These are phyloP conservation scores for Bidens hawaiensis DNA, from an alignment of 140 eudicot genomes.

Conservation along the genomic window DNA sequence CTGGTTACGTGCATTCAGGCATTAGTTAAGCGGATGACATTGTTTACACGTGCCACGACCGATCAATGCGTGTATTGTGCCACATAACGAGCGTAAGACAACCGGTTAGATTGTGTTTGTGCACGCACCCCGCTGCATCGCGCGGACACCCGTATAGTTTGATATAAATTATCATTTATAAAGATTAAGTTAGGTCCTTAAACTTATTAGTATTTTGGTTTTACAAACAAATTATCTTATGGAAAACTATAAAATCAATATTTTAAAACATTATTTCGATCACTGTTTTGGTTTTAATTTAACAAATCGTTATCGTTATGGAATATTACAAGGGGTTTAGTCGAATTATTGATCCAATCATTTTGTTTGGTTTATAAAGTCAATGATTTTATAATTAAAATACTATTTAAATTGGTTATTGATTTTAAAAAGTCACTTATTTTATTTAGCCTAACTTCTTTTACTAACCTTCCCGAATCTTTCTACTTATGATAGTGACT, in stretches of 20 bases:
- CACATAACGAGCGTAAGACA: no score
- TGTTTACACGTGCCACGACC: no score
- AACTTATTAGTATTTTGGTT: background rate
- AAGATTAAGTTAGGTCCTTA: background rate
- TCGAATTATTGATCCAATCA: slow-evolving; percentile 13
- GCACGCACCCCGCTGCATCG: no score
- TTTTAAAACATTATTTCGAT: background rate
- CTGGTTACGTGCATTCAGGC: no score
- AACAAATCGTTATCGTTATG: background rate
- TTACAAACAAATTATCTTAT: background rate
- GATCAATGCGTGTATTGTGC: no score
- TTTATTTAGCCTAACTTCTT: background rate
- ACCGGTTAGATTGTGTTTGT: no score
- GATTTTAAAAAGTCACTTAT: no score
- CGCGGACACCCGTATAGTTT: no score
- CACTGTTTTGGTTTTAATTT: background rate
- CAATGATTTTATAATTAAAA: background rate
- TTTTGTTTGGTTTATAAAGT: slow-evolving; percentile 16
- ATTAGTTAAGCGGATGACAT: no score
- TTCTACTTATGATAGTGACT: background rate
- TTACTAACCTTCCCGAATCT: background rate
- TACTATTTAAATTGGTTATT: background rate
- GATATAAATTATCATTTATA: background rate
- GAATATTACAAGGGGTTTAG: background rate
- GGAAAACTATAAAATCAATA: no score